A percentile compares a stretch with the other conserved stretches of the same genome.
These are phyloP conservation scores for Alternaria ethzedia DNA, from an alignment of 2,329 filamentous ascomycete genomes.

Conservation along the genomic window DNA sequence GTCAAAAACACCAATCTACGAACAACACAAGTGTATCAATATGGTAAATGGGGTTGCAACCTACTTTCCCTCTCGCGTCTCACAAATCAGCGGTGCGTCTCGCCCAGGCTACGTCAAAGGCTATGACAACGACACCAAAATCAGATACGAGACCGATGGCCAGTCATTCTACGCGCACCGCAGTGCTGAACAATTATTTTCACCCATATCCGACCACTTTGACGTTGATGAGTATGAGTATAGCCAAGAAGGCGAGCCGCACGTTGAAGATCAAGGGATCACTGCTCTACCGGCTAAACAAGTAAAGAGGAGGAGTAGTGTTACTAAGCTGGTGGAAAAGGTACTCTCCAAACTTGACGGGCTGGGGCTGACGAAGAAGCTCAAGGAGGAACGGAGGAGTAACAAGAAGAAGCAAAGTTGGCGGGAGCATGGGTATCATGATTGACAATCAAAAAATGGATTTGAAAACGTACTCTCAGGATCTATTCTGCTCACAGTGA, in stretches of 20 bases:
- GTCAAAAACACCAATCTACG: neutral
- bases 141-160: slow-evolving; percentile 27
- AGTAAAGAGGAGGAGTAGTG: slow-evolving; percentile 1
- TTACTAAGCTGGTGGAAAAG: slow-evolving; percentile 14
- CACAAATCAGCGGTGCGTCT: neutral
- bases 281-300: neutral
- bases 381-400: neutral
- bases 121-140: slow-evolving; percentile 14
- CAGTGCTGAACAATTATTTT: neutral
- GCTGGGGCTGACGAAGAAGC: slow-evolving; percentile 11
- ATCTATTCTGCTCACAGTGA: neutral
- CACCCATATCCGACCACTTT: slow-evolving; percentile 13
- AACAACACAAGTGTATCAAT: neutral
- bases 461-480: neutral
- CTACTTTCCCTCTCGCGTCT: neutral
- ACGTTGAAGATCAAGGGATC: neutral
- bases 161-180: slow-evolving; percentile 20
- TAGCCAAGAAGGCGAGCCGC: neutral
- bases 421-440: neutral
- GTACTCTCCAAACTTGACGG: slow-evolving; percentile 16
- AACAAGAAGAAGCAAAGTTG: neutral
- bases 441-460: neutral
- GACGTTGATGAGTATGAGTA: slow-evolving; percentile 13
- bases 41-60: neutral
- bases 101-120: slow-evolving; percentile 5